Conservation (phyloP, 1,284 basidiomycete species). For the Tylopilus orsonianus region DNA sequence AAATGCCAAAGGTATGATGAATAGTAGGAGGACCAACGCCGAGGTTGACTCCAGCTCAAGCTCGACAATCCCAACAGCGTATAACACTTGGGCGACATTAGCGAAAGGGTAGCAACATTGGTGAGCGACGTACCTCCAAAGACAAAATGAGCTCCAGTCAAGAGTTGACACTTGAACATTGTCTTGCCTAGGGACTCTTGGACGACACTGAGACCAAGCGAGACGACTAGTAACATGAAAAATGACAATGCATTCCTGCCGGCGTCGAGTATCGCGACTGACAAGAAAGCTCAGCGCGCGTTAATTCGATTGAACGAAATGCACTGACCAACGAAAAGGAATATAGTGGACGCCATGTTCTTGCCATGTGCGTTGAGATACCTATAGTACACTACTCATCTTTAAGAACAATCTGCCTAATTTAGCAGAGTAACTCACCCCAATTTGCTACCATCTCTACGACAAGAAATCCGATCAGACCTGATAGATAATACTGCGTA, state of each 20-base stretch:
- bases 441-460: slow-evolving; percentile 94
- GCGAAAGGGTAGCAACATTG: neutral
- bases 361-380: slow-evolving; percentile 89
- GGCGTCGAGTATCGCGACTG: slow-evolving; percentile 89
- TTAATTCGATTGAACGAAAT: neutral
- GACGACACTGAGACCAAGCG: slow-evolving; percentile 83
- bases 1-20: slow-evolving; percentile 92
- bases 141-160: slow-evolving; percentile 85
- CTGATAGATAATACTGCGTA: slow-evolving; percentile 85
- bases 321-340: slow-evolving; percentile 78
- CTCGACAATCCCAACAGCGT: slow-evolving; percentile 90
- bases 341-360: slow-evolving; percentile 72
- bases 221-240: slow-evolving; percentile 92
- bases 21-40: slow-evolving; percentile 73
- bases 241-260: slow-evolving; percentile 92
- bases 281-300: slow-evolving; percentile 8
- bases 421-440: slow-evolving; percentile 45
- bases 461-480: slow-evolving; percentile 83
- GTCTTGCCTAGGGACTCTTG: slow-evolving; percentile 75
- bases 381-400: slow-evolving; percentile 68
- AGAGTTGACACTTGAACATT: slow-evolving; percentile 76
- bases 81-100: slow-evolving; percentile 60
- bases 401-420: slow-evolving; percentile 2
- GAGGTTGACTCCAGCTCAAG: slow-evolving; percentile 88
- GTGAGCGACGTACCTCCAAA: slow-evolving; percentile 75